These are phyloP conservation scores for Thraustotheca clavata DNA, from an alignment of 352 stramenopile species.

Conservation along the genomic window DNA sequence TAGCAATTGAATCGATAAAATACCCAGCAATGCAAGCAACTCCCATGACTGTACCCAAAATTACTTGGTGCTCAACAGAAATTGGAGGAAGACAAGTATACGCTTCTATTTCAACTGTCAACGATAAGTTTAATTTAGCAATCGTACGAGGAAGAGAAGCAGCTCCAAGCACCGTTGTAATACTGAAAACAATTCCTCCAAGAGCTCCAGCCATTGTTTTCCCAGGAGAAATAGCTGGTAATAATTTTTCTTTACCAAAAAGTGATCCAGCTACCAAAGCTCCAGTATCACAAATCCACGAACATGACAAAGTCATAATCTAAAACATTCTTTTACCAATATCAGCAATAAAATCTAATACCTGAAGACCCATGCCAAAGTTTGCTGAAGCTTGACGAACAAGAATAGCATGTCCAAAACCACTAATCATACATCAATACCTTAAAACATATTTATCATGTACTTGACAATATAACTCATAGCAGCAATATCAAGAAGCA, in stretches of 20 bases:
- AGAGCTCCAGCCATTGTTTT: constrained; percentile 54
- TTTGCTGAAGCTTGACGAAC: constrained; percentile 36
- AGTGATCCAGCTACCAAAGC: constrained; percentile 47
- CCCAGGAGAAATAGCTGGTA: constrained; percentile 51
- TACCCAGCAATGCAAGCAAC: constrained; percentile 56
- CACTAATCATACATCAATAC: constrained; percentile 19
- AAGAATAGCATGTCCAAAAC: constrained; percentile 54
- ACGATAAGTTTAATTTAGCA: constrained; percentile 8
- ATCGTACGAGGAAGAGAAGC: constrained; percentile 25
- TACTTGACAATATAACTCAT: constrained; percentile 42
- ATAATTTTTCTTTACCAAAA: constrained; percentile 48
- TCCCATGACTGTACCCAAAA: constrained; percentile 36
- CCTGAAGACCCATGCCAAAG: constrained; percentile 39
- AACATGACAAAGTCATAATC: constrained; percentile 46
- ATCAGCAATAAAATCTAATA: too few species aligned
- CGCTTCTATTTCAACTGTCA: background rate
- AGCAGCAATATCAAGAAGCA: constrained; percentile 51
- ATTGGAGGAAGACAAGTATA: constrained; percentile 29
- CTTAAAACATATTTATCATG: too few species aligned
- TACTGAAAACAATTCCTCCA: constrained; percentile 40
- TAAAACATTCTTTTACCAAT: constrained; percentile 21
- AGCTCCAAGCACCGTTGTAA: constrained; percentile 34
- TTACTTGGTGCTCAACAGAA: constrained; percentile 31
- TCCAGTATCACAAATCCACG: constrained; percentile 61
- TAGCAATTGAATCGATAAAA: too few species aligned